Evolutionary conservation across 2,329 filamentous ascomycete species (phyloP), one percentile per base, ranked within the genome.

Genomic region (Knufia petricola): DNA sequence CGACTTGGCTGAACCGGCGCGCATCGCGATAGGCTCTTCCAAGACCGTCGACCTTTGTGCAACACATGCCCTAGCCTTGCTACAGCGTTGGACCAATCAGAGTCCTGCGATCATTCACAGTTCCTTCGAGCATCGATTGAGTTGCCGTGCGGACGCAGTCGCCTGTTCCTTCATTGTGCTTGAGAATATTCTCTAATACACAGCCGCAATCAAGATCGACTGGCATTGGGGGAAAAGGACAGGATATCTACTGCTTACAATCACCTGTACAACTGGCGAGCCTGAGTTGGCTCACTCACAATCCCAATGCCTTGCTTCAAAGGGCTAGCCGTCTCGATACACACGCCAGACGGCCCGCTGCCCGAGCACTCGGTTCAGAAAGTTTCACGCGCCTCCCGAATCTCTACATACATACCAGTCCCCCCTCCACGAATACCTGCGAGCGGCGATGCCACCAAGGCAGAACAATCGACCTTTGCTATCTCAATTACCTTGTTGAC

Each of bases 401-500:
- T 98, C 70, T 95, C 88, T 64, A 88, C 87, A 61, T 98, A 95
- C 72, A 96, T 98, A 60, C 88, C 90, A 46, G 92, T 98, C 4
- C 90, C 92, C 30, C 85, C 89, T 54, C 84, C 90, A 36, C 86
- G 85, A 67, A 71, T 95, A 37, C 79, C 79, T 39, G 59, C 67
- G 50, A 75, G 82, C 61, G 72, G 78, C 31, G 73, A 81, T 52
- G 77, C 78, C 49, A 81, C 81, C 61, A 87, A 88, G 70, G 83
- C 88, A 43, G 88, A 96, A 70, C 85, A 94, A 59, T 88, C 92
- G 52, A 92, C 89, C 59, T 98, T 98, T 68, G 92, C 92, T 59
- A 95, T 98, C 61, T 96, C 90, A 46, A 96, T 98, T 62, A 96
- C 92, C 2, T 79, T 98, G 41, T 77, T 96, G 58, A 95, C 88